Evolutionary conservation across 1,139 yeast genomes (phyloP), one percentile per base, ranked within the genome.

Genomic region (Candida tetrigidarum): DNA sequence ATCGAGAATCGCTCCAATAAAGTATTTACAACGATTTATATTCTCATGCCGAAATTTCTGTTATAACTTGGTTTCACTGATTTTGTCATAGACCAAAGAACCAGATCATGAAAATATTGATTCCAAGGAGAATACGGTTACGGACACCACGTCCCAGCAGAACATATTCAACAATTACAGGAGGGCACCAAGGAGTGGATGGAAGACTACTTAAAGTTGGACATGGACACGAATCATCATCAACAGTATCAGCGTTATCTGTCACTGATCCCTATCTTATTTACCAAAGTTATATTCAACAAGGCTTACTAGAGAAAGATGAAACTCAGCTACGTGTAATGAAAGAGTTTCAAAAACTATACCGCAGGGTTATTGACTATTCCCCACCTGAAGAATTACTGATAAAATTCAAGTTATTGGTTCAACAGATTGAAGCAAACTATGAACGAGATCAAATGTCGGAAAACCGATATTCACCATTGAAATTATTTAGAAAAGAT

Each of bases 191-290:
- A 39, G 78, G 77, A 0, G 71, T 70, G 5, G 74, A 72, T 10
- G 73, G 77, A 4, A 55, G 78, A 41, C 49, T 58, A n/a, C 74
- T 74, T 22, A 33, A n/a, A n/a, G n/a, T n/a, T n/a, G n/a, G n/a
- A n/a, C n/a, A n/a, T n/a, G n/a, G n/a, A n/a, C n/a, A n/a, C n/a
- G n/a, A n/a, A n/a, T n/a, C n/a, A n/a, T n/a, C n/a, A n/a, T n/a
- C n/a, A n/a, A n/a, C n/a, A n/a, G n/a, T n/a, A n/a, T 41, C 48
- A 5, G 59, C 54, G 2, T 39, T 81, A 18, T 57, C 81, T 2
- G 69, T 85, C 12, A 84, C 91, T 0, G 92, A 86, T 58, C 92
- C 93, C 0, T 75, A 75, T 40, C 52, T 74, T 3, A 58, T 84
- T 2, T 86, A 86, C 55, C 81, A 80, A 50, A 75, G 74, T 52